Evolutionary conservation across 371 early-diverging fungal species (phyloP).

Genomic region (Mortierella sp.): DNA sequence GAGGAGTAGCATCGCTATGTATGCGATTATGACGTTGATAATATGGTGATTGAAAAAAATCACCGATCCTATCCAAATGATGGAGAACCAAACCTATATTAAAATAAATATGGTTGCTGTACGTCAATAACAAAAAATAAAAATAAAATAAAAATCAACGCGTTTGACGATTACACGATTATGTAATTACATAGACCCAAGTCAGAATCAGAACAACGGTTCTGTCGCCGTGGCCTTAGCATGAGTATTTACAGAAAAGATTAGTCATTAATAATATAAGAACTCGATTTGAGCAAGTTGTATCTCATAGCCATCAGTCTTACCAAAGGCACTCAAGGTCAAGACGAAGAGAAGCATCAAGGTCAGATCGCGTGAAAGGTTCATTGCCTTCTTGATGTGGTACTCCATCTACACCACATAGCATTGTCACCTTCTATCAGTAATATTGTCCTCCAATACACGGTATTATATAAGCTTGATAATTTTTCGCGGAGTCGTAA

Average conservation of each 20-base stretch:
- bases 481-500: too few species aligned
- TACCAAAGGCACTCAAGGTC: conserved; percentile 44
- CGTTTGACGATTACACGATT: not conserved
- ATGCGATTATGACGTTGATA: conserved; percentile 20
- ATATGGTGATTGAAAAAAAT: conserved; percentile 30
- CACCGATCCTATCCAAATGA: conserved; percentile 32
- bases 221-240: conserved; percentile 24
- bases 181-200: conserved; percentile 41
- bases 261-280: too few species aligned
- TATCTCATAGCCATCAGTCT: not conserved
- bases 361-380: conserved; percentile 43
- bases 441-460: not conserved
- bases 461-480: too few species aligned
- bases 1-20: conserved; percentile 28
- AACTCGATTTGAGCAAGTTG: not conserved
- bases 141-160: not conserved
- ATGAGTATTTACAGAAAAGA: not conserved
- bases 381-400: conserved; percentile 14
- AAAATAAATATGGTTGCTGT: not conserved
- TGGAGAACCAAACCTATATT: conserved; percentile 17
- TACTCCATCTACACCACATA: conserved; percentile 15
- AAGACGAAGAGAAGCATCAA: conserved; percentile 46
- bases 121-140: not conserved
- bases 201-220: conserved; percentile 17
- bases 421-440: too few species aligned